Conservation (phyloP, 2,329 filamentous ascomycete genomes). For the Zymoseptoria ardabiliae region DNA sequence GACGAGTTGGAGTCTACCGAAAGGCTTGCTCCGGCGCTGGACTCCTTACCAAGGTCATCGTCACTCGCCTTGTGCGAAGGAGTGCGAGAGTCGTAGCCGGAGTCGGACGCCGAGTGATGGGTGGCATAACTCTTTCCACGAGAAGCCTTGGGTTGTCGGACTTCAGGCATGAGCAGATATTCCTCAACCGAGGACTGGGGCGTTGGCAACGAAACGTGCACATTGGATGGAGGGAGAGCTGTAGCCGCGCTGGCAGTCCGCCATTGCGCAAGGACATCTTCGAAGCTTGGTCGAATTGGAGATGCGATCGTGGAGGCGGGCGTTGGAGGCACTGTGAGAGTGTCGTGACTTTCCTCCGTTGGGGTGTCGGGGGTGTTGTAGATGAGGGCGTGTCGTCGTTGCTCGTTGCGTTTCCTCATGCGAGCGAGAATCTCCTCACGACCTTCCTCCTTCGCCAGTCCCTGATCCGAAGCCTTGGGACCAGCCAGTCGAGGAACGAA, state of each 20-base stretch:
- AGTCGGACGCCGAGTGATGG: constrained; percentile 20
- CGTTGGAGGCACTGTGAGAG: not conserved
- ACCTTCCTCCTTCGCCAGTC: not conserved
- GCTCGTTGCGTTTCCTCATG: not conserved
- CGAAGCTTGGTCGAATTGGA: not conserved
- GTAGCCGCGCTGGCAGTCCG: not conserved
- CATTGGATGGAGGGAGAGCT: not conserved
- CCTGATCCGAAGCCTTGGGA: not conserved
- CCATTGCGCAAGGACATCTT: not conserved
- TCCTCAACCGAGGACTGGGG: no score
- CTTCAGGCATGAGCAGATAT: not conserved
- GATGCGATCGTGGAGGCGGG: constrained; percentile 2
- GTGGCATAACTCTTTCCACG: constrained; percentile 1
- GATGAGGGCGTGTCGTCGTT: not conserved
- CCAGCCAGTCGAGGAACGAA: not conserved
- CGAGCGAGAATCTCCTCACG: not conserved
- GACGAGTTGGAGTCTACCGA: not conserved
- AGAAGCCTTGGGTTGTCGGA: not conserved
- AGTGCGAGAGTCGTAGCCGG: constrained; percentile 23
- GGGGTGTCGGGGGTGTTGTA: not conserved
- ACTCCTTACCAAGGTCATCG: constrained; percentile 3
- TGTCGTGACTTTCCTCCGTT: not conserved
- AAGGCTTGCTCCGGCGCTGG: not conserved
- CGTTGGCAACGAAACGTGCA: no score
- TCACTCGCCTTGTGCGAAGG: constrained; percentile 22